Base-by-base conservation (phyloP, 1,284 basidiomycete genomes). In the Mycena sp. region DNA sequence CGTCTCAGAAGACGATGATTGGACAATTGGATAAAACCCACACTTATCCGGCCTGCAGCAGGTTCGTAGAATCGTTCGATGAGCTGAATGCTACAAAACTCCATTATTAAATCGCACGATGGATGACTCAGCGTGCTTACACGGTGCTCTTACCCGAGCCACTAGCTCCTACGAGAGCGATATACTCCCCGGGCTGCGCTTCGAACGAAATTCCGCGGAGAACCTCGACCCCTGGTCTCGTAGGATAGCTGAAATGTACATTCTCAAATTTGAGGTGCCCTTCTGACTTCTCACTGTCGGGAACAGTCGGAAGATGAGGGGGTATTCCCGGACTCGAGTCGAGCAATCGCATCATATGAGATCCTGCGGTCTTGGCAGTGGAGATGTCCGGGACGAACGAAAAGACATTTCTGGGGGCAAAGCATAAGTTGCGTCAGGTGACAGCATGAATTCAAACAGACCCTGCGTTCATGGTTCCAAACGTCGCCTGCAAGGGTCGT, bases 241-340 rank as follows among this genome's bases (percentile, higher is more conserved):
- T 95, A 0, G 97, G 97, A 78, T 99, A 99, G 30, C 95, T 87
- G 86, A 98, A 98, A 77, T 96, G 93, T n/a, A 98, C 84, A 65
- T 89, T 84, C 70, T 96, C 88, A 66, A 98, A 85, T 10, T 80
- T 83, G 72, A 97, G 86, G 67, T 90, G 88, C 14, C 95, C 95
- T 50, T 80, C 71, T 49, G 88, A 86, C 21, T 84, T 74, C 48
- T 81, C 73, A 5, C 77, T 75, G 32, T 86, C 75, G 16, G 84
- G 67, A 0, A 62, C 96, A 54, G 90, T 89, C 0, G 81, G 79
- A 1, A 89, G 90, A 71, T 93, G 87, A 0, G 92, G 85, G 70
- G 98, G 94, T 63, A 98, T 93, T 70, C 93, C 89, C n/a, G 92
- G 90, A 4, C 77, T 76, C 28, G 88, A 87, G 74, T 99, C 95